A percentile compares a stretch with the other conserved stretches of the same genome.
These are phyloP conservation scores for Elsinoe australis DNA, from an alignment of 2,329 filamentous ascomycete species.

Conservation along the genomic window DNA sequence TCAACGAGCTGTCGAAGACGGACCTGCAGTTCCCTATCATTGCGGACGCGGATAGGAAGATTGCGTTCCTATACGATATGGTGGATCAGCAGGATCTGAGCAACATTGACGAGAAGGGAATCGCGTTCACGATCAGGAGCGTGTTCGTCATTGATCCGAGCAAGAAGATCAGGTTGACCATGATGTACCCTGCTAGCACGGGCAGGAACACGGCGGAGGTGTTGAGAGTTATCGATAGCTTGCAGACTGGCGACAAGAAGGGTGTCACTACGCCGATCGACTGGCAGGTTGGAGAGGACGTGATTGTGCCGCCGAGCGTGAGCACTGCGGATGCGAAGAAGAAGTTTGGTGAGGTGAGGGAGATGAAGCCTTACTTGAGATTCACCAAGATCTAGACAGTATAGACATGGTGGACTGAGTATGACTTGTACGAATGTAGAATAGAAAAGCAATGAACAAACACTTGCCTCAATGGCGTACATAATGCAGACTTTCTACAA, in stretches of 20 bases:
- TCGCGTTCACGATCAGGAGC: constrained; percentile 88
- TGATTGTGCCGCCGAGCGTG: constrained; percentile 80
- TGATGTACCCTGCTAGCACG: constrained; percentile 86
- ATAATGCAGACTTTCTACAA: too few species aligned
- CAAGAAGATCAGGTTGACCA: constrained; percentile 87
- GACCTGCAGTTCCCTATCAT: constrained; percentile 45
- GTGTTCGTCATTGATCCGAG: constrained; percentile 91
- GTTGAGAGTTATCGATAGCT: constrained; percentile 50
- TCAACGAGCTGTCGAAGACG: constrained; percentile 41
- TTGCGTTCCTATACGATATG: constrained; percentile 46
- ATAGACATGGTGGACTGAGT: too few species aligned
- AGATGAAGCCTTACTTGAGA: constrained; percentile 61
- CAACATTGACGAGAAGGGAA: constrained; percentile 37
- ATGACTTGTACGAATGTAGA: too few species aligned
- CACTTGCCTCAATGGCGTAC: too few species aligned
- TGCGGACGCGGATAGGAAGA: constrained; percentile 42
- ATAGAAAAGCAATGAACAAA: too few species aligned
- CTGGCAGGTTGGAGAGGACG: constrained; percentile 67
- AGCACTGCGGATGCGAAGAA: constrained; percentile 78
- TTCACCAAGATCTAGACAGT: constrained; percentile 47
- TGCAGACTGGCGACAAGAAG: constrained; percentile 71
- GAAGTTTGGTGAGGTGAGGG: constrained; percentile 68
- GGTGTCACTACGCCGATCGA: constrained; percentile 58
- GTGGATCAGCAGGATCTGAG: constrained; percentile 31
- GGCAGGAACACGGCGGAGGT: constrained; percentile 56